These are phyloP conservation scores for Sarcocystis neurona DNA, from an alignment of 169 alveolate species.

Conservation along the genomic window DNA sequence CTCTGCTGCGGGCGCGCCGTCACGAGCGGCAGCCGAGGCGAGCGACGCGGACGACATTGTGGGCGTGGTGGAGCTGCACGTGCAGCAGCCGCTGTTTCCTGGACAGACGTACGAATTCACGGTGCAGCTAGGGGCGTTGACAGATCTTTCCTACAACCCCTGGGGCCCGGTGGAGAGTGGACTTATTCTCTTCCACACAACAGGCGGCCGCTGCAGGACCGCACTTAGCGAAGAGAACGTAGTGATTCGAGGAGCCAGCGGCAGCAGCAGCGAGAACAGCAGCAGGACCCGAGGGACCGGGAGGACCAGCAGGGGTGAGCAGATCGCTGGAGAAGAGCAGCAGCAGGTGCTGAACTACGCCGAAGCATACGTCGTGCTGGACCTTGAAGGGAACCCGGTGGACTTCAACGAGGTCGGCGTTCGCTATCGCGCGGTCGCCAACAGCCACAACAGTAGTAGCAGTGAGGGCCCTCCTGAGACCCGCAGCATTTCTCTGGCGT, in stretches of 20 bases:
- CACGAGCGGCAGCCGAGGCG: not conserved
- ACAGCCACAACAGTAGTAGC: not conserved
- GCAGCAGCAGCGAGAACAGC: conserved; percentile 44
- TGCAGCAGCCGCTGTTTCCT: conserved; percentile 56
- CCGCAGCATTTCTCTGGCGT: no score
- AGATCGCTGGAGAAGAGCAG: no score
- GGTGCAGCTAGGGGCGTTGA: conserved; percentile 71
- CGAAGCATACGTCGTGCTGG: not conserved
- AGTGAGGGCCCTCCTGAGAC: no score
- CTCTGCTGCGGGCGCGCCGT: no score
- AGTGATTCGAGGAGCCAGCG: conserved; percentile 16
- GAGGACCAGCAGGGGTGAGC: no score
- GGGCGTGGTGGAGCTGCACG: conserved; percentile 54
- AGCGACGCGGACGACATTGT: not conserved
- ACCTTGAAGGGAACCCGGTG: not conserved
- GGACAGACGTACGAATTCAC: conserved; percentile 71
- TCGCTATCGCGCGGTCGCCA: not conserved
- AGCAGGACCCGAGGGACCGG: conserved; percentile 44
- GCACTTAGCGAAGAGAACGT: not conserved
- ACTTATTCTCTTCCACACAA: conserved; percentile 56
- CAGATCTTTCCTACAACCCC: conserved; percentile 75
- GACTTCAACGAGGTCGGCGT: not conserved
- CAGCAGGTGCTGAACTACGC: conserved; percentile 29
- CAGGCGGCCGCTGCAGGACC: conserved; percentile 15
- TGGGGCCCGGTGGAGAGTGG: conserved; percentile 74